Base-by-base conservation (phyloP, 1,284 basidiomycete genomes). In the Xerocomus subilludens region DNA sequence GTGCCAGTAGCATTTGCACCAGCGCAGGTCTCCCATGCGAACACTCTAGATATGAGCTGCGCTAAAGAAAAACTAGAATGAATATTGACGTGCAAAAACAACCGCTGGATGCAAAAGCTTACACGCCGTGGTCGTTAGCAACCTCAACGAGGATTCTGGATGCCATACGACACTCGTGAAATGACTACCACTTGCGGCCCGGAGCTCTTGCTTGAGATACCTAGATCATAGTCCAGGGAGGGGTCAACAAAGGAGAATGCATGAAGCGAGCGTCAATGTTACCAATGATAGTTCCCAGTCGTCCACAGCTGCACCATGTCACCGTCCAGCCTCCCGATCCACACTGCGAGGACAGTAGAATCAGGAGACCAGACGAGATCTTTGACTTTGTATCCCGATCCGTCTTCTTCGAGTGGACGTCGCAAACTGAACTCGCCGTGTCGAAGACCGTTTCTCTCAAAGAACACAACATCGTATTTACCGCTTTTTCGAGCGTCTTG, bases 291-390 rank as follows among this genome's bases (percentile, higher is more conserved):
- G 84, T 99, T 99, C 64, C 94, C 93, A 35, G 90, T 96, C 1
- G 96, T 95, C 96, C 97, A 99, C 5, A 99, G 86, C 85, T 99
- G 98, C 32, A 99, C 95, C 93, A 92, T 85, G 84, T 96, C 93
- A 5, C 88, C 90, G 5, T 88, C 86, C 35, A 90, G 87, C n/a
- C 89, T 85, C 80, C 94, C 91, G 45, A 98, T 88, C 94, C 96
- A 98, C 2, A 98, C 87, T 2, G 93, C 93, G 23, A 99, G 86
- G 4, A 98, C 88, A 72, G 91, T 92, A 3, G 96, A 98, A 83
- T 98, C 97, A 3, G 93, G 89, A 81, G 94, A 98, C 98, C 98
- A 99, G 5, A 85, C 83, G 49, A 98, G 83, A 74, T 95, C 94
- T 72, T 88, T 90, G 3, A 99, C 91, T 71, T 87, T 89, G 76